phyloP scores from a whole-genome alignment of 371 early-diverging fungal species.

The Cokeromyces recurvatus region DNA sequence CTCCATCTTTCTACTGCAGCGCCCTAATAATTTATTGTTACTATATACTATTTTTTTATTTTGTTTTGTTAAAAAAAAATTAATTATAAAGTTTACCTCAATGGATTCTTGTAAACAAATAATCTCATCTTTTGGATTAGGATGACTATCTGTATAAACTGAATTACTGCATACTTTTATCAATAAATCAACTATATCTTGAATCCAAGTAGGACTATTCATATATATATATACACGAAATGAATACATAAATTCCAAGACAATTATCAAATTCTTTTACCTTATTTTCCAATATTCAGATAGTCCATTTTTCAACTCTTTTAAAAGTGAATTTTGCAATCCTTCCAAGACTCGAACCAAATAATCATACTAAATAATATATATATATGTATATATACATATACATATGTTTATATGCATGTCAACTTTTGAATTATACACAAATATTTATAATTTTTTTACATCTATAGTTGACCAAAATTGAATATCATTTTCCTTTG shows the following conservation, averaged over 20 bases:
- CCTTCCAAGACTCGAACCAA: slow-evolving; percentile 15
- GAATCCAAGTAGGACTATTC: slow-evolving; percentile 23
- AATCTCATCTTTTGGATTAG: slow-evolving; percentile 7
- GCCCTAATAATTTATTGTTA: no score
- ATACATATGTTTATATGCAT: no score
- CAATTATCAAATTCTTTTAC: no score
- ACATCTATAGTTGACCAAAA: slow-evolving; percentile 37
- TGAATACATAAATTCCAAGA: no score
- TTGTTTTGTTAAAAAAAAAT: no score
- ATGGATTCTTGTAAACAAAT: slow-evolving; percentile 22
- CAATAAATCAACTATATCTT: slow-evolving; percentile 16
- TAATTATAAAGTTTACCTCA: slow-evolving; percentile 16
- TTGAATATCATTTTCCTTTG: slow-evolving; percentile 19
- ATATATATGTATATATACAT: no score
- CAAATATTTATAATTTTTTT: no score
- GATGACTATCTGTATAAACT: slow-evolving; percentile 16
- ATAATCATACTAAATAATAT: no score
- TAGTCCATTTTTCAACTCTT: slow-evolving; percentile 13
- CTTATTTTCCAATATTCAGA: slow-evolving; percentile 28
- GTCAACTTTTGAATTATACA: no score
- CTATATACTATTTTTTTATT: no score
- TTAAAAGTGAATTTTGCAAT: slow-evolving; percentile 13
- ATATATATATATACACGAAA: not conserved
- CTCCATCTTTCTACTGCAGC: slow-evolving; percentile 31
- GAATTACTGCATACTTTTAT: slow-evolving; percentile 23